Percentiles rank a stretch among this genome's conserved stretches.
Conservation (phyloP, 2,329 filamentous ascomycete species). For the Penicillium rolfsii region DNA sequence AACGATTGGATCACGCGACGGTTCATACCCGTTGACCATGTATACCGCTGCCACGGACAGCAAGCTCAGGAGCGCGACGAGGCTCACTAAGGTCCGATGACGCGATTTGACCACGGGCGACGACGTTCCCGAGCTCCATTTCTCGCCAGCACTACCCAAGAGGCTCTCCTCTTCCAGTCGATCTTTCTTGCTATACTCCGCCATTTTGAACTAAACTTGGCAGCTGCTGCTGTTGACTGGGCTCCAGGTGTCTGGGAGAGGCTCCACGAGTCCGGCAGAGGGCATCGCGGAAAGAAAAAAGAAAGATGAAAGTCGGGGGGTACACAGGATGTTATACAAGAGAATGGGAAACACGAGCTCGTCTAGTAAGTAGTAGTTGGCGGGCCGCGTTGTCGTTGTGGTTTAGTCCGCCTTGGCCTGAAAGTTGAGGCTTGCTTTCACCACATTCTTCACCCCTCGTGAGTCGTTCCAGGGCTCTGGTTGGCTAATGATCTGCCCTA, state of each 20-base stretch:
- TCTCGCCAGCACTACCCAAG: background rate
- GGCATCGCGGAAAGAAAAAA: background rate
- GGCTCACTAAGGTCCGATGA: conserved; percentile 8
- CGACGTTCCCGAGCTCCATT: background rate
- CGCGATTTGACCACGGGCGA: background rate
- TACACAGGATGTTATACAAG: background rate
- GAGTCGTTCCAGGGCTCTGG: background rate
- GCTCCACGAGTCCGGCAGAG: conserved; percentile 1
- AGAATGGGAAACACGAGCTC: background rate
- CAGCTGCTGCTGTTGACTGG: conserved; percentile 2
- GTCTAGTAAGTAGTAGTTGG: background rate
- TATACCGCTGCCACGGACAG: conserved; percentile 13
- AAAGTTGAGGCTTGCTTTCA: background rate
- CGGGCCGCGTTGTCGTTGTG: background rate
- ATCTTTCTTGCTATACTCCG: background rate
- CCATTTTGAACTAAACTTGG: background rate
- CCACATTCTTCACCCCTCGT: background rate
- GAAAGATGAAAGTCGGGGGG: background rate
- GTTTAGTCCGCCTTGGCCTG: background rate
- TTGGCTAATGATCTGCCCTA: background rate
- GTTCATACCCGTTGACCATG: conserved; percentile 16
- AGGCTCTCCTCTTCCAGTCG: conserved; percentile 2
- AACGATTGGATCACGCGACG: conserved; percentile 1
- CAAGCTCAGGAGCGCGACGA: conserved; percentile 12
- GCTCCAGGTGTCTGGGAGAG: background rate